Evolutionary conservation across 2,329 filamentous ascomycete genomes (phyloP).

Genomic region (Beauveria asiatica): DNA sequence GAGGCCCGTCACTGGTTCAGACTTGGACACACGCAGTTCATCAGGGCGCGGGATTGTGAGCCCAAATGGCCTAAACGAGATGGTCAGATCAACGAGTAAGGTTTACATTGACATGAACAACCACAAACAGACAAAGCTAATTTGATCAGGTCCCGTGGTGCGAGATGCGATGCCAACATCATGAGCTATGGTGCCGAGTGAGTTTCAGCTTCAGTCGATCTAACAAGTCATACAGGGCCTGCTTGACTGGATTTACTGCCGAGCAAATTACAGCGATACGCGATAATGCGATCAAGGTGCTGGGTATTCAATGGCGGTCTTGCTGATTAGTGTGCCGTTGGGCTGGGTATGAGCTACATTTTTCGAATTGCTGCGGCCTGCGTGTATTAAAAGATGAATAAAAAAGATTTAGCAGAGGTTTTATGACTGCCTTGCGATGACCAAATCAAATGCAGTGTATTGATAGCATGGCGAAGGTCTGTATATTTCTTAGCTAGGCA

Average conservation of each 20-base stretch:
- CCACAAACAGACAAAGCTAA: background rate
- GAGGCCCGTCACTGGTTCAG: background rate
- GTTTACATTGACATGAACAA: background rate
- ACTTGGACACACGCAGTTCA: background rate
- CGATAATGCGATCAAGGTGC: background rate
- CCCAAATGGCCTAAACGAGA: background rate
- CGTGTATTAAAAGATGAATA: too few relatives aligned
- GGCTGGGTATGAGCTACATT: background rate
- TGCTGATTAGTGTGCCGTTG: background rate
- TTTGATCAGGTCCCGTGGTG: background rate
- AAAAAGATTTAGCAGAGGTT: too few relatives aligned
- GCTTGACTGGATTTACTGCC: background rate
- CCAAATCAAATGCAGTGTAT: too few relatives aligned
- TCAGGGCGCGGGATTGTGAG: background rate
- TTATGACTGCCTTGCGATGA: too few relatives aligned
- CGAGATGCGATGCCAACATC: background rate
- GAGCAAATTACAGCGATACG: background rate
- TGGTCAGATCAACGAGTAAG: background rate
- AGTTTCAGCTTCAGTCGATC: background rate
- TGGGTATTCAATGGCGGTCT: background rate
- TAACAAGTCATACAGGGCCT: background rate
- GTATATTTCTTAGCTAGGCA: too few relatives aligned
- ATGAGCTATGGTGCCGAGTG: background rate
- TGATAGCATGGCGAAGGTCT: too few relatives aligned
- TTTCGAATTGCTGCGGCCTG: too few relatives aligned